A percentile compares a stretch with the other conserved stretches of the same genome.
Evolutionary conservation across 1,284 basidiomycete species (phyloP).

Genomic region (Apiotrichum sp.): DNA sequence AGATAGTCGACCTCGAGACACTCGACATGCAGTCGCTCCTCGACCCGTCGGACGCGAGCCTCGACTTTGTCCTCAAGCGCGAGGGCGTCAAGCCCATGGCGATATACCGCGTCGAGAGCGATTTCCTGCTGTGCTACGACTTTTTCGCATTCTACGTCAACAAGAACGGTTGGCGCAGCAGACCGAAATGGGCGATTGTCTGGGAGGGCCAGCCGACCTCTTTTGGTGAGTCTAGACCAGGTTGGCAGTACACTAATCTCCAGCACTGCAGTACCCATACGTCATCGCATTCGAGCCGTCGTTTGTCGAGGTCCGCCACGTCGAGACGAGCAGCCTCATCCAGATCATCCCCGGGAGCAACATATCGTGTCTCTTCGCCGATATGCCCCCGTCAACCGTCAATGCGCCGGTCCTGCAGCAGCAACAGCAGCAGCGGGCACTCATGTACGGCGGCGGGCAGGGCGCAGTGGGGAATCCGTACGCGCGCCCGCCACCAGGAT

Average conservation of each 20-base stretch:
- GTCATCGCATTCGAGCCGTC: conserved; percentile 94
- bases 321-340: conserved; percentile 83
- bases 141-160: conserved; percentile 99
- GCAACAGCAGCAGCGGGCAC: conserved; percentile 16
- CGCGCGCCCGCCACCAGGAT: conserved; percentile 4
- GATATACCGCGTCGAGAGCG: conserved; percentile 93
- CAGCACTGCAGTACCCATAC: conserved; percentile 93
- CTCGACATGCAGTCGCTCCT: conserved; percentile 94
- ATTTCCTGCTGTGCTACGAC: conserved; percentile 96
- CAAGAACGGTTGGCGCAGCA: conserved; percentile 86
- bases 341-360: conserved; percentile 94
- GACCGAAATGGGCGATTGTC: conserved; percentile 86
- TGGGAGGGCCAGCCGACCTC: conserved; percentile 94
- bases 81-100: conserved; percentile 90
- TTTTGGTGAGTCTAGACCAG: conserved; percentile 62
- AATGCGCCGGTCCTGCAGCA: conserved; percentile 30
- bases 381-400: conserved; percentile 71
- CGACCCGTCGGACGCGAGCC: conserved; percentile 82
- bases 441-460: conserved; percentile 25
- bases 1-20: conserved; percentile 96
- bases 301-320: conserved; percentile 94
- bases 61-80: conserved; percentile 88
- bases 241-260: not conserved
- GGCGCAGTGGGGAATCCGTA: conserved; percentile 1
- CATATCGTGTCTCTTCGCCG: conserved; percentile 83